Evolutionary conservation across 768 basidiomycete species (phyloP), one percentile per base, ranked within the genome.

Genomic region (Tylopilus cervinicoccineus): DNA sequence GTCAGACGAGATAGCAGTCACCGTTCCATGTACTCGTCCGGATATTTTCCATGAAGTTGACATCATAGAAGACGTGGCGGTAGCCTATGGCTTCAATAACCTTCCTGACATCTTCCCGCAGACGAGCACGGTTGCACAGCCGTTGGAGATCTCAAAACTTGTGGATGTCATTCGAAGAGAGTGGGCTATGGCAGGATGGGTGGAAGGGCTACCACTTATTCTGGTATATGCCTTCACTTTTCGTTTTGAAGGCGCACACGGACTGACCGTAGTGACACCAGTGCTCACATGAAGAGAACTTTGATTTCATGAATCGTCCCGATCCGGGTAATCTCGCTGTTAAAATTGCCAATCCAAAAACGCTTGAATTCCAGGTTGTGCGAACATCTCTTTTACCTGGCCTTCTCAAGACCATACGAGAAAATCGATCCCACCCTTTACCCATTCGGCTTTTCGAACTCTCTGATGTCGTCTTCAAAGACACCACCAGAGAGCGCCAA

Each of bases 261-360:
- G 32, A 17, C 45, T 60, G 34, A 65, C 19, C 9, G 34, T 8
- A 0, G 6, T 33, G 28, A 41, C 23, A 23, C 50, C 60, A 97
- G 93, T 99, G 95, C 71, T 97, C 95, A 11, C 93, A 93, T 61
- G 95, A 97, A 68, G 96, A 99, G 72, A 98, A 97, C 72, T 99
- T 97, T 63, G 86, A 82, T 42, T 93, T 84, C 75, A 76, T 99
- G 53, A 96, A 96, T 72, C 86, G 84, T 50, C 62, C 72, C 26
- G 95, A 98, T 67, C 86, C 90, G 55, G 83, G 84, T 33, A 79
- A 79, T 29, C 78, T 80, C 19, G 95, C 88, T 1, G 83, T 98
- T 53, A 88, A 87, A 59, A 91, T 98, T 52, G 93, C 88, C 49
- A 99, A 99, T 70, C 96, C 96, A 1, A 97, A 96, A 72, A 92